Evolutionary conservation across 2,329 filamentous ascomycete genomes (phyloP), one percentile per base, ranked within the genome.

Genomic region (Xylaria sp.): DNA sequence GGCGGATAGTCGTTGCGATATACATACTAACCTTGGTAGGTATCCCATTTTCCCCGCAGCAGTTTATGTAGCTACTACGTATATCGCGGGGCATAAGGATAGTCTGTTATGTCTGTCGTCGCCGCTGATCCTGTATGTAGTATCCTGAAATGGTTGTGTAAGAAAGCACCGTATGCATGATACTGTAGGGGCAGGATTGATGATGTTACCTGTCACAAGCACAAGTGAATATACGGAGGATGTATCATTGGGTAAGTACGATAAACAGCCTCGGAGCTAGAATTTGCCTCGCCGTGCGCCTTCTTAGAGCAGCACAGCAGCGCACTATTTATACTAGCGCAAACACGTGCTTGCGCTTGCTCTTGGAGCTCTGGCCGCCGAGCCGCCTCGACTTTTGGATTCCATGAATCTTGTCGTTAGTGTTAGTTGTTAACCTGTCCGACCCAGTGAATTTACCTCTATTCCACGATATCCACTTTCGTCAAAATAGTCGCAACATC

Each of bases 251-350:
- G 12, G 21, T 8, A n/a, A 18, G 53, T 13, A 25, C 21, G 9
- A 23, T 21, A 13, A 25, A 48, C 18, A 18, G 40, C 40, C 40
- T 63, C 60, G 37, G 60, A 8, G 44, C 29, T 44, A 13, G 47
- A 59, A 58, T 55, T 23, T 23, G 59, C 63, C 66, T 66, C 48
- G 63, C 23, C 48, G 44, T 55, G 32, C 40, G 63, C 59, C 59
- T 58, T 44, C 40, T 44, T 18, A 44, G 40, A 27, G 53, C 18
- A 51, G 42, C 40, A 23, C 42, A 54, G 32, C 32, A 55, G 32
- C 35, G 35, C 50, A 44, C 53, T 35, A 58, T 29, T 42, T 18
- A 54, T 58, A 29, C 40, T 69, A 63, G 53, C 63, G 55, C 13
- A 2, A 21, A 60, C 67, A 66, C 59, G 60, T 66, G 60, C 66